These are phyloP conservation scores for Aspergillus haitiensis DNA, from an alignment of 495 filamentous ascomycete species.

Conservation along the genomic window DNA sequence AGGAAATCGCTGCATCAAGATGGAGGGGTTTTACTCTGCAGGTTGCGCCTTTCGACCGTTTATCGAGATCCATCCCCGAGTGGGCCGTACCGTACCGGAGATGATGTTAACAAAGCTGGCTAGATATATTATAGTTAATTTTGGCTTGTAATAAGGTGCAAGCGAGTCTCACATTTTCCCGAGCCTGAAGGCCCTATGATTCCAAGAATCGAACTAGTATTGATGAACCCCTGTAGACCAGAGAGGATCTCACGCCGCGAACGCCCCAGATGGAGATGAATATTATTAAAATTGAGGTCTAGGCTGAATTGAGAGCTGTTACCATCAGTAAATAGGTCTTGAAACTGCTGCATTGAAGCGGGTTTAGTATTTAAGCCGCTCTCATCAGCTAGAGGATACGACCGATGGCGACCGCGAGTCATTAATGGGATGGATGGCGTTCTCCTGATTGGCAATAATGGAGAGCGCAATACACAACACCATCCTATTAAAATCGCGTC, in stretches of 20 bases:
- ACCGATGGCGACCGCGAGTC: not conserved
- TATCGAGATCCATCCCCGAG: not conserved
- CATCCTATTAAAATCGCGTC: not conserved
- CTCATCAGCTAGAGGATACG: not conserved
- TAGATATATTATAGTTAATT: not conserved
- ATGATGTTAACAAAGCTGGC: conserved; percentile 6
- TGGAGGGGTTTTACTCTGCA: not conserved
- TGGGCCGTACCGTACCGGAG: not conserved
- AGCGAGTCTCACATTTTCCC: conserved; percentile 1
- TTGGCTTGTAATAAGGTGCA: not conserved
- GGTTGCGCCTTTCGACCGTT: not conserved
- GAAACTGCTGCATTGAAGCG: not conserved
- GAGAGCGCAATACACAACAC: not conserved
- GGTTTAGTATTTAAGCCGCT: not conserved
- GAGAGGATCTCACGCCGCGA: not conserved
- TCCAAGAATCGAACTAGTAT: conserved; percentile 3
- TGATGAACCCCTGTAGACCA: not conserved
- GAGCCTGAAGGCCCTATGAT: conserved; percentile 9
- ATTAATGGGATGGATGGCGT: not conserved
- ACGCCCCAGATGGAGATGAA: not conserved
- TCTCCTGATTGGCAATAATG: not conserved
- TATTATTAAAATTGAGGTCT: not conserved
- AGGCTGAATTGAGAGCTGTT: not conserved
- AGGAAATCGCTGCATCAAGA: no score
- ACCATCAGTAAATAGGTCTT: not conserved